Conservation (phyloP, 345 rosid species). For the Kernera saxatilis region DNA sequence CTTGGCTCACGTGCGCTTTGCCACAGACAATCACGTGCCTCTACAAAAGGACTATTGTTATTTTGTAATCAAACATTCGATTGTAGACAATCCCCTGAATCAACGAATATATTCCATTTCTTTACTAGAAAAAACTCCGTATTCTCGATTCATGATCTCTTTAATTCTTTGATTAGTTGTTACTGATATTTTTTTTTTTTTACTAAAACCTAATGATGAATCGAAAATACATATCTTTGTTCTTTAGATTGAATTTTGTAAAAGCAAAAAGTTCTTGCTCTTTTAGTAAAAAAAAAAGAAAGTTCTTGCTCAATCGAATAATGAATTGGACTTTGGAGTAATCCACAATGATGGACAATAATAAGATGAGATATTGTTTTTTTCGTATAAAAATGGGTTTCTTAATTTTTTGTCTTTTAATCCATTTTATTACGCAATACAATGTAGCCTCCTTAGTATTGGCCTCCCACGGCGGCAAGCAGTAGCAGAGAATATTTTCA, state of each 20-base stretch:
- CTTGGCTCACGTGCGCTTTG: slow-evolving; percentile 13
- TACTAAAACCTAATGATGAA: no score
- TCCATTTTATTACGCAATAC: neutral
- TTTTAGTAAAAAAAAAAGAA: no score
- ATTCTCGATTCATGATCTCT: neutral
- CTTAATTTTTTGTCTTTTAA: neutral
- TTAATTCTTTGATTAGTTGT: neutral
- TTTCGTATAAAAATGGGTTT: no score
- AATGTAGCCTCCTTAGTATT: neutral
- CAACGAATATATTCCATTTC: no score
- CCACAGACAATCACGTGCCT: slow-evolving; percentile 4
- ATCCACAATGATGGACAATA: neutral
- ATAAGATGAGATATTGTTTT: neutral
- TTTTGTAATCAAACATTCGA: slow-evolving; percentile 5
- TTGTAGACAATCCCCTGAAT: no score
- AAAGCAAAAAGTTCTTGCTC: no score
- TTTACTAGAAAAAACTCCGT: neutral
- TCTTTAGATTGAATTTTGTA: no score
- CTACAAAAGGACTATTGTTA: neutral
- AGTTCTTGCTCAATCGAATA: neutral
- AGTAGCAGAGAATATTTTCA: no score
- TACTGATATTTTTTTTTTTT: no score
- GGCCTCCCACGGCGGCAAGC: neutral
- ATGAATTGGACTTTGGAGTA: neutral
- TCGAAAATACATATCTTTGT: no score